Conservation (phyloP, 1,284 basidiomycete genomes). For the Malassezia nana region DNA sequence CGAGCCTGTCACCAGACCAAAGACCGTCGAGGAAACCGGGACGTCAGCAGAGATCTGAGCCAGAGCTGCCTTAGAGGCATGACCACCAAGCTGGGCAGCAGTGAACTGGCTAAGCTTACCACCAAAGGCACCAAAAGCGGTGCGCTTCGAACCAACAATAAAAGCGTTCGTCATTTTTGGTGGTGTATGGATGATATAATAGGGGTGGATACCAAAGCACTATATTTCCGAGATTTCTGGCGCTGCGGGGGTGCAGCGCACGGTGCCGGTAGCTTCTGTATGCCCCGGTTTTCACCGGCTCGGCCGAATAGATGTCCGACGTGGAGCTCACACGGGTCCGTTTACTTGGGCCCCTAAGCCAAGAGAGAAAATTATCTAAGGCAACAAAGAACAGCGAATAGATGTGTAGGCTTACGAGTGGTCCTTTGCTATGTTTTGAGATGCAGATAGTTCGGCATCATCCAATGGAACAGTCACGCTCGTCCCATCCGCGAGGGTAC, state of each 20-base stretch:
- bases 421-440: not conserved
- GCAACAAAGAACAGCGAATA: not conserved
- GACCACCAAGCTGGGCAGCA: slow-evolving; percentile 51
- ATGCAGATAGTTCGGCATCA: slow-evolving; percentile 21
- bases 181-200: slow-evolving; percentile 2
- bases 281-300: slow-evolving; percentile 6
- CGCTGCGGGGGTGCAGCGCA: slow-evolving; percentile 2
- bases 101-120: slow-evolving; percentile 49
- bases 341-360: no score
- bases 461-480: slow-evolving; percentile 41
- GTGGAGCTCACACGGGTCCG: not conserved
- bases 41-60: slow-evolving; percentile 50
- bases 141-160: slow-evolving; percentile 52
- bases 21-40: slow-evolving; percentile 50
- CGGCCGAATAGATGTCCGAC: not conserved
- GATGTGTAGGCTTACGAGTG: not conserved
- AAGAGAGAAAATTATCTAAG: not conserved
- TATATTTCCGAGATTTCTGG: slow-evolving; percentile 1
- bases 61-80: slow-evolving; percentile 54
- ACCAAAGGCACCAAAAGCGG: slow-evolving; percentile 55
- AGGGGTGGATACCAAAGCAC: not conserved
- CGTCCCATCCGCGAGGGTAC: slow-evolving; percentile 36
- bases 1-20: slow-evolving; percentile 40
- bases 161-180: slow-evolving; percentile 32
- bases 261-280: not conserved